Evolutionary conservation across 768 basidiomycete genomes (phyloP).

Genomic region (Boletales sp.): DNA sequence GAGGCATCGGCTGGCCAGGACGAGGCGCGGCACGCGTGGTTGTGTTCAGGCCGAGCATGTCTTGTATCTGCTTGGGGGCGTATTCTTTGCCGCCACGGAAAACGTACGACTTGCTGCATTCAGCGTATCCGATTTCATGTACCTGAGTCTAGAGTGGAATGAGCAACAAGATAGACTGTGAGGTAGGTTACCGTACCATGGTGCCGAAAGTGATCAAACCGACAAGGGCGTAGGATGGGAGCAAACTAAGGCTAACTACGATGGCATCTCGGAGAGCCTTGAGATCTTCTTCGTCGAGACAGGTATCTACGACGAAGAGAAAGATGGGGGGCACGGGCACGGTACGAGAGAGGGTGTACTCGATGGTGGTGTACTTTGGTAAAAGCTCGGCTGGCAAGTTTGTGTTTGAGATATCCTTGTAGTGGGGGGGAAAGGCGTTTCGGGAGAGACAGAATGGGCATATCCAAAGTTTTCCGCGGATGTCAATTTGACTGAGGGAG

Average conservation of each 20-base stretch:
- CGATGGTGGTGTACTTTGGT: conserved; percentile 98
- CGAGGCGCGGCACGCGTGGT: conserved; percentile 82
- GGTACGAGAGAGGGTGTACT: conserved; percentile 94
- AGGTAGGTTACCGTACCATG: conserved; percentile 58
- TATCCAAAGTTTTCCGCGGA: conserved; percentile 98
- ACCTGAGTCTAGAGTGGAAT: conserved; percentile 76
- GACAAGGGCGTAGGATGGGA: conserved; percentile 92
- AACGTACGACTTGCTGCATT: conserved; percentile 97
- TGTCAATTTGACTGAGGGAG: conserved; percentile 86
- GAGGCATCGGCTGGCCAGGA: conserved; percentile 78
- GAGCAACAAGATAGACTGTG: background rate
- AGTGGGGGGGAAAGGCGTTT: conserved; percentile 97
- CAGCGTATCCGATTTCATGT: conserved; percentile 94
- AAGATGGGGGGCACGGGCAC: conserved; percentile 94
- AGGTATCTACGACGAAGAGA: conserved; percentile 96
- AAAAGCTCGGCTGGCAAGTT: conserved; percentile 95
- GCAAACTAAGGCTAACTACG: conserved; percentile 86
- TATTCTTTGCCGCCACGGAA: conserved; percentile 99
- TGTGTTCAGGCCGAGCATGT: conserved; percentile 85
- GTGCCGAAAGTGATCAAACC: conserved; percentile 96
- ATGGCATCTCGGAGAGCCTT: conserved; percentile 94
- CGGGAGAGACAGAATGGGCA: conserved; percentile 98
- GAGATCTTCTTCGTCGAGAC: conserved; percentile 92
- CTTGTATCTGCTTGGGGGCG: conserved; percentile 91
- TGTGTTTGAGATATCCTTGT: conserved; percentile 96